Evolutionary conservation across 345 rosid genomes (phyloP).

Genomic region (Pugionium dolabratum): DNA sequence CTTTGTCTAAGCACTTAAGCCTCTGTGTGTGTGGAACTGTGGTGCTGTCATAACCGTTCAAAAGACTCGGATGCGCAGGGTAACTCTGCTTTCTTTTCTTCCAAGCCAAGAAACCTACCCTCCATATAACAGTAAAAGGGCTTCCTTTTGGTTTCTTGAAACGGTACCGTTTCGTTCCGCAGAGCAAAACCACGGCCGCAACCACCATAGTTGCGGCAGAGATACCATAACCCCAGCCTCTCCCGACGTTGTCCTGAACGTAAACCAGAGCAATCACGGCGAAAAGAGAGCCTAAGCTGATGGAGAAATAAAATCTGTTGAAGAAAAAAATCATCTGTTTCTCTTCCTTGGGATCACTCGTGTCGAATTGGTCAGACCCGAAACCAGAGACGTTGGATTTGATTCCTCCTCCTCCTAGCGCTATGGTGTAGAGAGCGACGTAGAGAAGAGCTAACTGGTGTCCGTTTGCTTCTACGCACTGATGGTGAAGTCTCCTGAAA

Average conservation of each 20-base stretch:
- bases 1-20: conserved; percentile 85
- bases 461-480: conserved; percentile 72
- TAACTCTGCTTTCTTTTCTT: conserved; percentile 58
- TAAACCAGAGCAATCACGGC: conserved; percentile 75
- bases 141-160: conserved; percentile 79
- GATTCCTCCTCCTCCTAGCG: conserved; percentile 88
- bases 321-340: conserved; percentile 79
- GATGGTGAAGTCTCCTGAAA: conserved; percentile 53
- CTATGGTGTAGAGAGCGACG: conserved; percentile 74
- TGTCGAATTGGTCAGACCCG: conserved; percentile 89
- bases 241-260: conserved; percentile 82
- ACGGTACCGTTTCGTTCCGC: conserved; percentile 67
- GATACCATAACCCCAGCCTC: conserved; percentile 97
- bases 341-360: conserved; percentile 72
- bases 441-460: conserved; percentile 68
- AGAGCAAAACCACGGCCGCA: conserved; percentile 57
- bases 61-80: conserved; percentile 59
- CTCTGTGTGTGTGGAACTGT: conserved; percentile 58
- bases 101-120: conserved; percentile 74
- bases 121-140: conserved; percentile 79
- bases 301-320: conserved; percentile 66
- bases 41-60: conserved; percentile 60
- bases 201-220: conserved; percentile 80
- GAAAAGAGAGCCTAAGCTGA: conserved; percentile 81
- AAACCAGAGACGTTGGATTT: conserved; percentile 92